Evolutionary conservation across 768 basidiomycete species (phyloP), one percentile per base, ranked within the genome.

Genomic region (Auricularia auricula-judae): DNA sequence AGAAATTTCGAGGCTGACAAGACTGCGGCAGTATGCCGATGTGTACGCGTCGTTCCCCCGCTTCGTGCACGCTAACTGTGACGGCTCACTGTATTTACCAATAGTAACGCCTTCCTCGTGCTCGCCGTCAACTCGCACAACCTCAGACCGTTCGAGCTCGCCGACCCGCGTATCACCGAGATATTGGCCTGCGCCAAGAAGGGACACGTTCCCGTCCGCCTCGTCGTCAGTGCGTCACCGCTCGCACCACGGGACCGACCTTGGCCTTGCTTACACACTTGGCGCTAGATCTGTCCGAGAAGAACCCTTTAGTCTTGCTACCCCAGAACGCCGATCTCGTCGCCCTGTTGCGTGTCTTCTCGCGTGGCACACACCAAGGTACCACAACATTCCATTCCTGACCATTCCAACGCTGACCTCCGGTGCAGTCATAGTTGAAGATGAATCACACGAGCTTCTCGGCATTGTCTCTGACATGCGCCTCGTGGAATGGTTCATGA

Each of bases 121-220:
- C 77, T 93, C 58, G 91, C 91, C 10, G 89, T 91, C 5, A 91
- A 88, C 3, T 77, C 86, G 56, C 89, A 91, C 70, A 87, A 86
- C 3, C 78, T 88, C 47, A 73, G 77, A 29, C 78, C 81, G 0
- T 85, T 86, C n/a, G 82, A 86, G 61, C 72, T 88, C 18, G 78
- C 79, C 36, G 83, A 86, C 67, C 74, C 82, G 1, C 83, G 86
- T 2, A 80, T 85, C 29, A 80, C 84, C 65, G 82, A 86, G 64
- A 92, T 93, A 64, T 79, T 91, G 36, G 78, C 80, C 42, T 90
- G 90, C 11, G 91, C 91, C 2, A 83, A 82, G 67, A 82, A 86
- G 42, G 91, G 89, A 51, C 79, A 78, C 61, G 90, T 91, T 35
- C 83, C 89, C 11, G 87, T 89, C 29, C 78, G 81, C 51, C 84